Base-by-base conservation (phyloP, 345 rosid species). In the Cardamine resedifolia region DNA sequence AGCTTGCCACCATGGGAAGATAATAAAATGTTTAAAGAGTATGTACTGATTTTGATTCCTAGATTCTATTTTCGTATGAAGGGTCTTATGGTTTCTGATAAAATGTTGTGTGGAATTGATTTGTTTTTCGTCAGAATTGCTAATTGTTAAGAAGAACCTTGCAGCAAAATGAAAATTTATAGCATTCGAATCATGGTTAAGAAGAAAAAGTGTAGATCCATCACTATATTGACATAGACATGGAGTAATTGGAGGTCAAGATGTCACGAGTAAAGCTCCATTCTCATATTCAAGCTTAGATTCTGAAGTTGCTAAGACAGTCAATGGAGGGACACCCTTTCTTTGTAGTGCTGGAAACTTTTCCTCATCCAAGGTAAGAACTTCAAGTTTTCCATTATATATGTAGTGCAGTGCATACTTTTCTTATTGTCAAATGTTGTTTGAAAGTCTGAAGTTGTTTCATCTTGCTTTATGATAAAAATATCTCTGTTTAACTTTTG, bases 1-100 rank as follows among this genome's bases (percentile, higher is more conserved):
- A 83, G 86, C 76, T 75, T 94, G 77, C 86, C 98, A 44, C 86
- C 90, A 59, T 94, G 98, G 98, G 97, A 94, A 81, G 98, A 94
- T 87, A 94, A 91, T 83, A 91, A 90, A 78, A 83, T 90, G 92
- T 94, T 94, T 77, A 90, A 94, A 81, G 79, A 81, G 97, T 89
- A 85, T 72, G 92, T 70, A 20, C n/a, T n/a, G n/a, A n/a, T n/a
- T n/a, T n/a, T n/a, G n/a, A n/a, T n/a, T n/a, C n/a, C n/a, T n/a
- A n/a, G n/a, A n/a, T n/a, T n/a, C n/a, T n/a, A n/a, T n/a, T n/a
- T n/a, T n/a, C n/a, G n/a, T n/a, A n/a, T n/a, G n/a, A n/a, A n/a
- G n/a, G n/a, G n/a, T n/a, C n/a, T n/a, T n/a, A n/a, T n/a, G n/a
- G n/a, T n/a, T n/a, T n/a, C n/a, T n/a, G n/a, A n/a, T n/a, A n/a